Percentiles rank a stretch among this genome's conserved stretches.
Evolutionary conservation across 169 alveolate species (phyloP).

Genomic region (Cryptosporidium andersoni): DNA sequence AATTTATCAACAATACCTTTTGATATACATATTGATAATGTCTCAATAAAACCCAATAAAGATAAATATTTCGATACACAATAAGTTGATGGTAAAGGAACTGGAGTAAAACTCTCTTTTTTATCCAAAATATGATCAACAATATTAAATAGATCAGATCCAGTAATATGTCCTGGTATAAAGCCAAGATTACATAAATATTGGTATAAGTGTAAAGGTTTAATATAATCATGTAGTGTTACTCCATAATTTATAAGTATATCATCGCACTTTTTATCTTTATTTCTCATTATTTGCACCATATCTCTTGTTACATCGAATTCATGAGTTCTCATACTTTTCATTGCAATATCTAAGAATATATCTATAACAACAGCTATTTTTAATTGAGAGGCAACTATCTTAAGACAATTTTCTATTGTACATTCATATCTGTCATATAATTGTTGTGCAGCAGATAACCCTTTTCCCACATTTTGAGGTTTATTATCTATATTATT

Average conservation of each 20-base stretch:
- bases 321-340: slow-evolving; percentile 53
- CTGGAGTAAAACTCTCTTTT: slow-evolving; percentile 55
- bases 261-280: slow-evolving; percentile 30
- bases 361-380: slow-evolving; percentile 37
- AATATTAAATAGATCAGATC: slow-evolving; percentile 36
- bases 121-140: slow-evolving; percentile 34
- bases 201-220: slow-evolving; percentile 46
- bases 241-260: slow-evolving; percentile 44
- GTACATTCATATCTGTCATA: slow-evolving; percentile 57
- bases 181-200: slow-evolving; percentile 28
- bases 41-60: slow-evolving; percentile 61
- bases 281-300: slow-evolving; percentile 16
- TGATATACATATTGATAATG: slow-evolving; percentile 61
- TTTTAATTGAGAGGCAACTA: slow-evolving; percentile 58
- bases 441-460: slow-evolving; percentile 14
- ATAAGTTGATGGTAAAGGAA: slow-evolving; percentile 46
- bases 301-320: slow-evolving; percentile 55
- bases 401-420: slow-evolving; percentile 52
- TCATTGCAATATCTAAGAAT: slow-evolving; percentile 42
- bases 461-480: background rate
- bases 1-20: slow-evolving; percentile 63
- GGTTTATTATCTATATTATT: background rate
- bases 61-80: slow-evolving; percentile 30
- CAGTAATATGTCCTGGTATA: slow-evolving; percentile 69
- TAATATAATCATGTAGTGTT: slow-evolving; percentile 62